These are phyloP conservation scores for Sistotremastrum niveocremeum DNA, from an alignment of 768 basidiomycete species.

Conservation along the genomic window DNA sequence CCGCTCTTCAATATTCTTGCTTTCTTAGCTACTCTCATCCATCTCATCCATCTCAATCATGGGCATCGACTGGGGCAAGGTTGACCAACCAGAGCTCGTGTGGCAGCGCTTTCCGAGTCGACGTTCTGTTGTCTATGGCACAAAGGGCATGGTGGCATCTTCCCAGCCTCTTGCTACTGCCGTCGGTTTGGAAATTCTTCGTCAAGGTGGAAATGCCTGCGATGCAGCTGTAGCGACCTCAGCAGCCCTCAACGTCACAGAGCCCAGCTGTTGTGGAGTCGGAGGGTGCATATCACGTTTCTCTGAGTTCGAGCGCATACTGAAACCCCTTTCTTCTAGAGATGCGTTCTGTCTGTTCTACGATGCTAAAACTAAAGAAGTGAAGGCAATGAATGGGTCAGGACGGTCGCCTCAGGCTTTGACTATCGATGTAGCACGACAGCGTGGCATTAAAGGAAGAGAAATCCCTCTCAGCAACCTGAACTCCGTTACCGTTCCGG, in stretches of 20 bases:
- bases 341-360: slow-evolving; percentile 92
- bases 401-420: slow-evolving; percentile 76
- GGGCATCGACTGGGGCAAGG: slow-evolving; percentile 39
- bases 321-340: slow-evolving; percentile 21
- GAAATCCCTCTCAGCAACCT: slow-evolving; percentile 69
- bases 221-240: slow-evolving; percentile 93
- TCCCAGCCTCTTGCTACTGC: slow-evolving; percentile 87
- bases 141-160: slow-evolving; percentile 76
- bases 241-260: slow-evolving; percentile 84
- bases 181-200: slow-evolving; percentile 83
- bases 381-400: slow-evolving; percentile 87
- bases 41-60: not conserved
- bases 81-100: slow-evolving; percentile 51
- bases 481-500: slow-evolving; percentile 87
- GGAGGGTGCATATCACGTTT: slow-evolving; percentile 47
- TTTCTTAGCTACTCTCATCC: not conserved
- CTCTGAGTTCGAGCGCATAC: slow-evolving; percentile 6
- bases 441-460: slow-evolving; percentile 51
- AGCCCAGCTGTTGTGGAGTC: slow-evolving; percentile 82
- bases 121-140: slow-evolving; percentile 59
- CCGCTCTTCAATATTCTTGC: too few species aligned
- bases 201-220: slow-evolving; percentile 92
- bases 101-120: slow-evolving; percentile 71
- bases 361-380: slow-evolving; percentile 65
- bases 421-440: slow-evolving; percentile 55